Evolutionary conservation across 768 basidiomycete species (phyloP).

Genomic region (Lactifluus pinguis): DNA sequence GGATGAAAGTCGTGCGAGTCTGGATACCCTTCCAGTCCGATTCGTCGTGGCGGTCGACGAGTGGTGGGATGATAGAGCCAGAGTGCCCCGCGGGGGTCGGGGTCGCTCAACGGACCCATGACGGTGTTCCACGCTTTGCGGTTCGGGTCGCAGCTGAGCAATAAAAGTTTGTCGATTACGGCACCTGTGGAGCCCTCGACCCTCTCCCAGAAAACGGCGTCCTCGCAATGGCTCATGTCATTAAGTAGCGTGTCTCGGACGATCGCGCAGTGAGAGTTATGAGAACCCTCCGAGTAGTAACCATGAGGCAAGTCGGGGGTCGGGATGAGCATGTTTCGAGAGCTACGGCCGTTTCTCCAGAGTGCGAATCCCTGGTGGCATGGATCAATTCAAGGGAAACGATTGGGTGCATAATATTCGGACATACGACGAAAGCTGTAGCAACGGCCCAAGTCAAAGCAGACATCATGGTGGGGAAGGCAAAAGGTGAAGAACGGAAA

Average conservation of each 20-base stretch:
- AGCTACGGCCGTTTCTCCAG: conserved; percentile 15
- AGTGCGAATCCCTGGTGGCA: not conserved
- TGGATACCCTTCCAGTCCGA: conserved; percentile 47
- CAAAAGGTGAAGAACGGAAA: not conserved
- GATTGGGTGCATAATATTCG: not conserved
- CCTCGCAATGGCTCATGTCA: conserved; percentile 48
- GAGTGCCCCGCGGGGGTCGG: conserved; percentile 47
- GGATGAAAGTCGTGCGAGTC: conserved; percentile 58
- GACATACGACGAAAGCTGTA: conserved; percentile 4
- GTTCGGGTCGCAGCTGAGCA: conserved; percentile 42
- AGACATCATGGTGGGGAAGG: conserved; percentile 6
- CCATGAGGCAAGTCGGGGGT: conserved; percentile 15
- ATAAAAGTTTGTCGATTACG: conserved; percentile 36
- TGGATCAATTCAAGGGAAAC: not conserved
- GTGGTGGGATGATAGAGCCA: conserved; percentile 39
- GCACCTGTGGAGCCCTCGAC: conserved; percentile 29
- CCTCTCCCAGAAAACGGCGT: conserved; percentile 58
- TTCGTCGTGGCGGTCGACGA: conserved; percentile 26
- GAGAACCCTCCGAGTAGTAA: conserved; percentile 38
- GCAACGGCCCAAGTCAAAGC: conserved; percentile 7
- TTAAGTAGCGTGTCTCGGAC: conserved; percentile 28
- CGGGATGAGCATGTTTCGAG: conserved; percentile 14
- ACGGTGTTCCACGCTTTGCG: conserved; percentile 66
- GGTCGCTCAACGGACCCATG: conserved; percentile 59
- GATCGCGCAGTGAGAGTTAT: conserved; percentile 36